phyloP scores from a whole-genome alignment of 2,329 filamentous ascomycete species.

The Fusarium pseudograminearum region DNA sequence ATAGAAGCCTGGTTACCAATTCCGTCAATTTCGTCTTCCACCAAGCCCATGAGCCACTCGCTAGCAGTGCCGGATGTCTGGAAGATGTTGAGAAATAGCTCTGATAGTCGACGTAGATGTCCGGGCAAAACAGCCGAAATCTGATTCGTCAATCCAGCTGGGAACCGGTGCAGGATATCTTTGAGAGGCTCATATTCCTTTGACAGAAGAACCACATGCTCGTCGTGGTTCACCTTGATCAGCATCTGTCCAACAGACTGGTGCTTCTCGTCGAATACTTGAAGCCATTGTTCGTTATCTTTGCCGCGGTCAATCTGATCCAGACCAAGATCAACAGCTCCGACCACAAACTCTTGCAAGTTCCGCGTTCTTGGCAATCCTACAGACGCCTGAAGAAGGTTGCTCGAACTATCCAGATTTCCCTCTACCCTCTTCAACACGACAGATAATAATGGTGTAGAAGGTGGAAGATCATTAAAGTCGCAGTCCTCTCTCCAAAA shows the following conservation, averaged over 20 bases:
- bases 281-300: constrained; percentile 90
- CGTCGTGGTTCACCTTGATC: constrained; percentile 84
- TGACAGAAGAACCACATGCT: constrained; percentile 88
- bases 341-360: constrained; percentile 67
- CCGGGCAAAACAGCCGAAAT: constrained; percentile 83
- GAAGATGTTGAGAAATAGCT: constrained; percentile 92
- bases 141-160: constrained; percentile 84
- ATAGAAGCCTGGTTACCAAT: constrained; percentile 83
- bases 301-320: constrained; percentile 82
- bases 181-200: constrained; percentile 87
- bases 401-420: constrained; percentile 58
- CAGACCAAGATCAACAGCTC: constrained; percentile 84
- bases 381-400: constrained; percentile 47
- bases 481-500: constrained; percentile 88
- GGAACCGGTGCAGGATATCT: constrained; percentile 86
- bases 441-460: constrained; percentile 76
- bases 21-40: constrained; percentile 97
- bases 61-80: constrained; percentile 87
- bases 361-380: constrained; percentile 55
- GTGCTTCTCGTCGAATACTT: constrained; percentile 79
- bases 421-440: constrained; percentile 75
- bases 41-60: constrained; percentile 92
- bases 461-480: constrained; percentile 78
- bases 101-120: constrained; percentile 82
- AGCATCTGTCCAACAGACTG: constrained; percentile 85